These are phyloP conservation scores for Penicillium italicum DNA, from an alignment of 2,329 filamentous ascomycete genomes.

Conservation along the genomic window DNA sequence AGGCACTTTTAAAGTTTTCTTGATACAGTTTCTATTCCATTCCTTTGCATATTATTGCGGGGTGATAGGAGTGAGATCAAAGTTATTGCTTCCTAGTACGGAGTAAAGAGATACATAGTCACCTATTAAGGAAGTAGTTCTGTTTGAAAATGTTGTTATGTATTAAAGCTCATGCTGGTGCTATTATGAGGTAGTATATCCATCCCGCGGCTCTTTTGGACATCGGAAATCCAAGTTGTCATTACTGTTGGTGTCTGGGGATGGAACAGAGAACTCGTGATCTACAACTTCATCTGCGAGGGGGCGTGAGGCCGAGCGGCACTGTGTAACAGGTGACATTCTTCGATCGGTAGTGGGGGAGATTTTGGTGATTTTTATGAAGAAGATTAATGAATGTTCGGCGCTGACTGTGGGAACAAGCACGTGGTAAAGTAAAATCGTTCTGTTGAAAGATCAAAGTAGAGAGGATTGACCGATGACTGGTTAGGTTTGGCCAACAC, in stretches of 20 bases:
- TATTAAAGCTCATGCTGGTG: neutral
- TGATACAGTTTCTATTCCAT: neutral
- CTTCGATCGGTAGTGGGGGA: neutral
- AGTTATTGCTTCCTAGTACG: neutral
- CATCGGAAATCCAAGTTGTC: neutral
- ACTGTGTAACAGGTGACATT: slow-evolving; percentile 3
- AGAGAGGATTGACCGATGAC: neutral
- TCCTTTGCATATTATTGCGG: neutral
- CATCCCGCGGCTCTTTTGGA: no score
- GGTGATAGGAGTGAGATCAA: neutral
- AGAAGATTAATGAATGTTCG: neutral
- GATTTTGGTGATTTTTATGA: neutral
- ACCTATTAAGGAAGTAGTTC: neutral
- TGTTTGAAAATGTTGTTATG: no score
- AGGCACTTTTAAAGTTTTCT: neutral
- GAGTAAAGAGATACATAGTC: neutral
- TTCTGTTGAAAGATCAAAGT: neutral
- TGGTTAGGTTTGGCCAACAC: neutral
- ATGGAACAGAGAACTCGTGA: neutral
- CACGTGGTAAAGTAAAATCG: neutral
- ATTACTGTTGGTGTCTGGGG: neutral
- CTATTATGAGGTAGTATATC: neutral
- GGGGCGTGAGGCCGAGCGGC: neutral
- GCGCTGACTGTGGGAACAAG: neutral
- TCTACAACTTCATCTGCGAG: slow-evolving; percentile 2